These are phyloP conservation scores for Zygotorulaspora florentina DNA, from an alignment of 805 yeast genomes.

Conservation along the genomic window DNA sequence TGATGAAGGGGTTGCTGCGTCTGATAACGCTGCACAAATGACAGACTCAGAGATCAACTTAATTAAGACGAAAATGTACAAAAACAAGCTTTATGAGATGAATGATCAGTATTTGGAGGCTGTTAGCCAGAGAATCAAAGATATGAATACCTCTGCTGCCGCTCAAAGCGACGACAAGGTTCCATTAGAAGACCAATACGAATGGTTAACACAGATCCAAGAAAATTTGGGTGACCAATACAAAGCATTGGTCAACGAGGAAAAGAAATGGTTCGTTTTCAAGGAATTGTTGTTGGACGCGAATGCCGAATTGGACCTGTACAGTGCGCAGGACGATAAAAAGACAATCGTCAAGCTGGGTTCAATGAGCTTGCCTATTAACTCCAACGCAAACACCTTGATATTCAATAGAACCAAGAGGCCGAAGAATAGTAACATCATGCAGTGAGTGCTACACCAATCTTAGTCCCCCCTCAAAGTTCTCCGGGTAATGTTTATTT, in stretches of 20 bases:
- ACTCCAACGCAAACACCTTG: slow-evolving; percentile 18
- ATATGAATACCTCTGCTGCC: background rate
- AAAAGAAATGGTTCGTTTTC: slow-evolving; percentile 32
- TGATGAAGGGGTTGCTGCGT: background rate
- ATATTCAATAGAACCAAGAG: slow-evolving; percentile 22
- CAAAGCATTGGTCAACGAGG: slow-evolving; percentile 15
- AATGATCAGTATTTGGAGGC: slow-evolving; percentile 26
- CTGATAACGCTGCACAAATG: slow-evolving; percentile 7
- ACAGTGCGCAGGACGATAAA: slow-evolving; percentile 21
- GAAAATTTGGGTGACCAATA: slow-evolving; percentile 21
- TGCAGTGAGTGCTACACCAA: no score
- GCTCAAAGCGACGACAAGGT: slow-evolving; percentile 1
- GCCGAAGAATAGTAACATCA: slow-evolving; percentile 4
- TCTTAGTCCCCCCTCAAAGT: no score
- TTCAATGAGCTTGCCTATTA: slow-evolving; percentile 15
- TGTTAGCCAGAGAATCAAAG: slow-evolving; percentile 10
- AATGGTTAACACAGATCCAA: slow-evolving; percentile 24
- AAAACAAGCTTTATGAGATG: slow-evolving; percentile 25
- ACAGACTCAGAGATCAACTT: slow-evolving; percentile 23
- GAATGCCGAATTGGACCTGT: slow-evolving; percentile 32
- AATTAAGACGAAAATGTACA: slow-evolving; percentile 26
- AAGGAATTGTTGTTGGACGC: slow-evolving; percentile 34
- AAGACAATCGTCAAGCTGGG: slow-evolving; percentile 13
- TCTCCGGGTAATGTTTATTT: slow-evolving; percentile 2
- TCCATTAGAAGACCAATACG: slow-evolving; percentile 16